Conservation (phyloP, 2,329 filamentous ascomycete genomes). For the Diaporthe ampelina region DNA sequence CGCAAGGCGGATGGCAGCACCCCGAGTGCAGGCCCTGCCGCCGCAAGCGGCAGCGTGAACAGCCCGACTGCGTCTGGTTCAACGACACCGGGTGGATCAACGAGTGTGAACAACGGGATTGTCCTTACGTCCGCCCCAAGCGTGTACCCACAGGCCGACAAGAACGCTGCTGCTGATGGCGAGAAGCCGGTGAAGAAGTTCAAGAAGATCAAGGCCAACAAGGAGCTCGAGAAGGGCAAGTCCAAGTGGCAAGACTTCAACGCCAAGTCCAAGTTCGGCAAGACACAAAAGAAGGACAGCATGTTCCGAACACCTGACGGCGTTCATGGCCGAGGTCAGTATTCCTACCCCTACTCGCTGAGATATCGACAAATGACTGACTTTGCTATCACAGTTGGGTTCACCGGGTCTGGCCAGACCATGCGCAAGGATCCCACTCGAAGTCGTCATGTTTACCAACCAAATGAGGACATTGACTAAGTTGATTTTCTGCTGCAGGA, state of each 20-base stretch:
- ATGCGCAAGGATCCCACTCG: slow-evolving; percentile 94
- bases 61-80: slow-evolving; percentile 37
- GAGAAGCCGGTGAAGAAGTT: slow-evolving; percentile 84
- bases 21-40: slow-evolving; percentile 55
- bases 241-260: slow-evolving; percentile 96
- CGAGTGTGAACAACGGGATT: slow-evolving; percentile 58
- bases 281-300: slow-evolving; percentile 85
- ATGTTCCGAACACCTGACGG: slow-evolving; percentile 96
- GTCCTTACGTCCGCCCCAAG: slow-evolving; percentile 70
- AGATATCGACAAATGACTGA: slow-evolving; percentile 47
- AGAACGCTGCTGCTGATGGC: slow-evolving; percentile 74
- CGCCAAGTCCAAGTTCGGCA: slow-evolving; percentile 79
- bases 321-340: slow-evolving; percentile 85
- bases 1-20: slow-evolving; percentile 84
- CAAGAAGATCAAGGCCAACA: slow-evolving; percentile 92
- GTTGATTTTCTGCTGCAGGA: slow-evolving; percentile 46
- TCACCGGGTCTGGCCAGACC: slow-evolving; percentile 92
- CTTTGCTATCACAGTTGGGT: slow-evolving; percentile 77
- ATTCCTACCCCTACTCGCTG: not conserved
- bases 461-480: slow-evolving; percentile 81
- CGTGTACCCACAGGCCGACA: slow-evolving; percentile 70
- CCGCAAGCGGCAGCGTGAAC: slow-evolving; percentile 44
- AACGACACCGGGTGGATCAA: slow-evolving; percentile 33
- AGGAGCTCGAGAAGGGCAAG: slow-evolving; percentile 91
- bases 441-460: slow-evolving; percentile 87